Conservation (phyloP, 2,329 filamentous ascomycete genomes). For the Lomentospora prolificans region DNA sequence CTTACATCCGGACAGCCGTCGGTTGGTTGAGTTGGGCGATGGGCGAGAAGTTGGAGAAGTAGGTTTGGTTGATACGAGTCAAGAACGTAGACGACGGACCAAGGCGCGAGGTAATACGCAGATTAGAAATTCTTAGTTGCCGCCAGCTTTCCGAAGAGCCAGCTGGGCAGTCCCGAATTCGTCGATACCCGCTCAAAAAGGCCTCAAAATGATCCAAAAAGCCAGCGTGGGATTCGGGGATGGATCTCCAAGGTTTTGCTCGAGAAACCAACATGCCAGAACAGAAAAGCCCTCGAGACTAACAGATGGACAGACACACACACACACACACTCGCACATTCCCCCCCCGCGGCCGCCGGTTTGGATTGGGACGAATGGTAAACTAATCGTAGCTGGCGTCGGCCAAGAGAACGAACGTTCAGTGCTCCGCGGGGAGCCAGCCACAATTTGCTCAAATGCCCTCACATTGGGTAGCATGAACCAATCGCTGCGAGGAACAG, state of each 20-base stretch:
- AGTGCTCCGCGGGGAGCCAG: constrained; percentile 1
- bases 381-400: too few relatives aligned
- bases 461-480: constrained; percentile 20
- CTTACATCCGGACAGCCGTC: too few relatives aligned
- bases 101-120: background rate
- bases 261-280: too few relatives aligned
- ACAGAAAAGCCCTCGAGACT: too few relatives aligned
- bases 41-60: background rate
- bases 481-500: constrained; percentile 6
- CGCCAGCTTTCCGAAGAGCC: background rate
- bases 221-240: background rate
- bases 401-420: background rate
- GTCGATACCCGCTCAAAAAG: constrained; percentile 1
- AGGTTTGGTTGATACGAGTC: background rate
- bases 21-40: background rate
- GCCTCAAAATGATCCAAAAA: background rate
- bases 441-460: constrained; percentile 41
- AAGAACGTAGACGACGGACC: background rate
- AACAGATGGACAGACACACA: too few relatives aligned
- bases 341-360: too few relatives aligned
- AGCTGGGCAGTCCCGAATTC: background rate
- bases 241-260: too few relatives aligned
- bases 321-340: too few relatives aligned
- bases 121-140: background rate
- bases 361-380: too few relatives aligned